Percentiles rank a stretch among this genome's conserved stretches.
phyloP scores from a whole-genome alignment of 2,329 filamentous ascomycete species.

The Paecilomyces formosus region DNA sequence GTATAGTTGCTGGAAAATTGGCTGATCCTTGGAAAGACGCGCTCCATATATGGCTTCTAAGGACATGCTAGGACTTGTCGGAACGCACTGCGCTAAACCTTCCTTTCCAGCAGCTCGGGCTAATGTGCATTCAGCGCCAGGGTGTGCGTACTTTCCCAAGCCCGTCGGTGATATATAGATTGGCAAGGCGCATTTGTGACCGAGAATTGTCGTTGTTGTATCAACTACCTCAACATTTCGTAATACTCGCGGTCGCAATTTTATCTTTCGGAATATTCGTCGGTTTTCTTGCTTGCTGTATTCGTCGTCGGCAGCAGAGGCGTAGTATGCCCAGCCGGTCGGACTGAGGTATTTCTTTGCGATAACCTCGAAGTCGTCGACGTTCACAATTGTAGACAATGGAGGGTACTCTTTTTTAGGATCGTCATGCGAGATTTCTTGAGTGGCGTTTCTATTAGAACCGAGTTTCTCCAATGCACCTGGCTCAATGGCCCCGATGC shows the following conservation, averaged over 20 bases:
- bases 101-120: conserved; percentile 32
- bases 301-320: conserved; percentile 45
- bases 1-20: conserved; percentile 32
- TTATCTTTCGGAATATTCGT: conserved; percentile 37
- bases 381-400: conserved; percentile 25
- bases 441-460: background rate
- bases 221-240: conserved; percentile 31
- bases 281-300: conserved; percentile 39
- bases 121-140: conserved; percentile 36
- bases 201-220: conserved; percentile 27
- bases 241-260: conserved; percentile 41
- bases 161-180: conserved; percentile 36
- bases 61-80: conserved; percentile 32
- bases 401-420: conserved; percentile 10
- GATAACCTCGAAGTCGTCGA: conserved; percentile 31
- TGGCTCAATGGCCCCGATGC: conserved; percentile 12
- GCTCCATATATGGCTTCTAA: conserved; percentile 30
- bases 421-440: background rate
- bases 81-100: conserved; percentile 29
- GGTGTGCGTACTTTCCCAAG: conserved; percentile 37
- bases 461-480: conserved; percentile 12
- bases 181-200: conserved; percentile 25
- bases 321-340: conserved; percentile 37
- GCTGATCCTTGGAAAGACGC: conserved; percentile 12
- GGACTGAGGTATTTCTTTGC: conserved; percentile 20